Evolutionary conservation across 2,329 filamentous ascomycete genomes (phyloP), one percentile per base, ranked within the genome.

Genomic region (Aspergillus phoenicis): DNA sequence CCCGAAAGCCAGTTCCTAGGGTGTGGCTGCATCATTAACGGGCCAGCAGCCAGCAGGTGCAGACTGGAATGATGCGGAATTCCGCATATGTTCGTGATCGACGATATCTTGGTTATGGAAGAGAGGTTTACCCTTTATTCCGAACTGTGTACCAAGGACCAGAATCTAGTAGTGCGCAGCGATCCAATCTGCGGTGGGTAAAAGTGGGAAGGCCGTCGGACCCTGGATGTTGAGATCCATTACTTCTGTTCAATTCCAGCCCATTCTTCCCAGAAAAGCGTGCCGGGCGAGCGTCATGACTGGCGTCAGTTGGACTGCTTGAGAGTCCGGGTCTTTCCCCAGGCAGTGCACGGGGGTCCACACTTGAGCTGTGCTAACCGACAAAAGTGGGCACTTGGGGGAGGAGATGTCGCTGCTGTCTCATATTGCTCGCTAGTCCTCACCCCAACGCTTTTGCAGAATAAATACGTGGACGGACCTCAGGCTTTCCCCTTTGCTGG

Each of bases 331-430:
- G 52, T 26, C 41, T 47, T 55, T 43, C 52, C 52, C 38, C 39
- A 41, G 33, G 33, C 52, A 55, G 53, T 33, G 53, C 53, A 47
- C 28, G 38, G 39, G 51, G 53, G 43, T 24, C 53, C 53, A 56
- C 53, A 17, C 43, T 33, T 15, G 13, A 36, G 11, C 33, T 13
- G 33, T 36, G 30, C 41, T 43, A 43, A 26, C 41, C 43, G 39
- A 53, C 53, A n/a, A 24, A 24, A 20, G 53, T 43, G 53, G 53
- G 26, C 28, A 56, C 10, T 11, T n/a, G 53, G 20, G 41, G 41
- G 28, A 55, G 52, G 36, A 45, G 52, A 38, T 22, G 38, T 55
- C 38, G 52, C 52, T 55, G 39, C 24, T 54, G 52, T 41, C 20
- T 30, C 38, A 26, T 36, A 13, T 36, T 36, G 33, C 33, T 36